Evolutionary conservation across 805 yeast genomes (phyloP).

Genomic region (Suhomyces pyralidae): DNA sequence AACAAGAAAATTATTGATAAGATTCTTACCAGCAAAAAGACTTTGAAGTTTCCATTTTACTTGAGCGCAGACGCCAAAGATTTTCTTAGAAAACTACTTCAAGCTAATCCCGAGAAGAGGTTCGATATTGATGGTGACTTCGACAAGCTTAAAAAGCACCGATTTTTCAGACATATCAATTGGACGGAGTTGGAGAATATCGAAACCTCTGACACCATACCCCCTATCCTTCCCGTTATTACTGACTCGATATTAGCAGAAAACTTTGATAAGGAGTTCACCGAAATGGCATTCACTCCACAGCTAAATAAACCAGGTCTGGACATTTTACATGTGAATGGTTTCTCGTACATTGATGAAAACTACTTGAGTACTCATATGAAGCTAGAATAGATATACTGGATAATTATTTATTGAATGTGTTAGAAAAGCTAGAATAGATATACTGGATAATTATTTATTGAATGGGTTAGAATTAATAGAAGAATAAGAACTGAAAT

Average conservation of each 20-base stretch:
- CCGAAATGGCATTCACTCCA: constrained; percentile 38
- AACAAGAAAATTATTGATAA: constrained; percentile 40
- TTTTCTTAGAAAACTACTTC: constrained; percentile 35
- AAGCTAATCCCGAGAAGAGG: constrained; percentile 35
- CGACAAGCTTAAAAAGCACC: constrained; percentile 30
- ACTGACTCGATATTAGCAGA: constrained; percentile 45
- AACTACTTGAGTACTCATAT: constrained; percentile 20
- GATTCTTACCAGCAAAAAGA: constrained; percentile 30
- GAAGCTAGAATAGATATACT: background rate
- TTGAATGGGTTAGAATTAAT: background rate
- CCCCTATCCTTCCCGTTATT: constrained; percentile 43
- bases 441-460: background rate
- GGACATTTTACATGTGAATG: constrained; percentile 40
- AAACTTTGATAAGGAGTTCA: constrained; percentile 42
- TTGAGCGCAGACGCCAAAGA: constrained; percentile 42
- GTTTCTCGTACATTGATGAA: constrained; percentile 41
- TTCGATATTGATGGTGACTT: constrained; percentile 37
- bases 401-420: background rate
- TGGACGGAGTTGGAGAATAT: constrained; percentile 35
- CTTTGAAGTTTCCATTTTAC: constrained; percentile 38
- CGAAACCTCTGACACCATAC: constrained; percentile 17
- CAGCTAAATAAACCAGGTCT: constrained; percentile 8
- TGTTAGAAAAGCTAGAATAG: background rate
- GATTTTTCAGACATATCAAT: constrained; percentile 38
- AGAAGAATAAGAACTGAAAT: background rate